phyloP scores from a whole-genome alignment of 179 eudicot genomes.

The Silene coronaria region DNA sequence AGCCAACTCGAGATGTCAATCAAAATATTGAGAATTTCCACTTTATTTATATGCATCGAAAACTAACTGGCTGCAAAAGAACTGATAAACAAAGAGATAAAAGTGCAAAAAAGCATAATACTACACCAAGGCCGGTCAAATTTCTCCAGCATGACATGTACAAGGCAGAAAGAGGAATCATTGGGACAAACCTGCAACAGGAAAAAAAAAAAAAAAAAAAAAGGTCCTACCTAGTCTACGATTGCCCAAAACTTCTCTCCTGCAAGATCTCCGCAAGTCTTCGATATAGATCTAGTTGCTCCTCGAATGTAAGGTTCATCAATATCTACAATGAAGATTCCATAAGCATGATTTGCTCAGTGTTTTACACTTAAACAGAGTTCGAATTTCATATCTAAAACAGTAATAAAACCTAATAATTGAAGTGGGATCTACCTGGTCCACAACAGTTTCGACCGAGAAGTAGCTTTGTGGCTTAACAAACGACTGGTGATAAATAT shows the following conservation, averaged over 20 bases:
- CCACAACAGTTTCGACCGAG: conserved; percentile 71
- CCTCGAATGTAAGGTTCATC: conserved; percentile 73
- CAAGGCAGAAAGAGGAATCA: conserved; percentile 1
- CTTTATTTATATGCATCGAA: neutral
- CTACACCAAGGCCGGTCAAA: neutral
- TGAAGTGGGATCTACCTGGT: conserved; percentile 48
- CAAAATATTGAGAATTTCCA: neutral
- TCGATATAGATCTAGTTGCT: conserved; percentile 60
- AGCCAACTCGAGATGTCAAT: neutral
- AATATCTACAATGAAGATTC: conserved; percentile 38
- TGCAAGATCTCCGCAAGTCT: conserved; percentile 65
- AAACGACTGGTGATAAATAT: conserved; percentile 91
- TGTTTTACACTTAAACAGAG: neutral
- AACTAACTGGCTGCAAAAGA: neutral
- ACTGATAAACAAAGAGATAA: neutral
- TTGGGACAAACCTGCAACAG: conserved; percentile 15
- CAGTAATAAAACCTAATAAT: conserved; percentile 2
- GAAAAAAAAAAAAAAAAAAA: neutral
- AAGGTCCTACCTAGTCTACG: conserved; percentile 20
- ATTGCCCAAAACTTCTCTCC: conserved; percentile 41
- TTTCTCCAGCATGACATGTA: neutral
- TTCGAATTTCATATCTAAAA: neutral
- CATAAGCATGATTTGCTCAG: conserved; percentile 8
- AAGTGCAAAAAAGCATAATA: neutral
- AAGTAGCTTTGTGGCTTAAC: conserved; percentile 64